Conservation (phyloP, 202 grass and related monocot species). For the Setaria viridis region DNA sequence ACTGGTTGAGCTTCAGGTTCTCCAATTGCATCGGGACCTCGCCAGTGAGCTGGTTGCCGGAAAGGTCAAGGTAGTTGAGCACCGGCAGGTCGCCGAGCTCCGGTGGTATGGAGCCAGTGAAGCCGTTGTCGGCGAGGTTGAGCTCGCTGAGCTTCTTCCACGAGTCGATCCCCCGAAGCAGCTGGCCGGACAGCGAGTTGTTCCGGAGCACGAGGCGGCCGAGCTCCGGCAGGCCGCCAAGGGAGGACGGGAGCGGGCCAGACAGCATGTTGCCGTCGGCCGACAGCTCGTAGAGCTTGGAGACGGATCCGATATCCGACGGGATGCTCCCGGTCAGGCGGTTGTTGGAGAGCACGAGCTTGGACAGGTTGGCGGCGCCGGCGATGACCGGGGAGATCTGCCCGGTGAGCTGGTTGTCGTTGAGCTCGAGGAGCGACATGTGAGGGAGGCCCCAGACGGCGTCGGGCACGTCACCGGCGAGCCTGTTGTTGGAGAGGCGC, state of each 20-base stretch:
- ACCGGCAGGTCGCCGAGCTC: slow-evolving; percentile 75
- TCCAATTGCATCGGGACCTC: slow-evolving; percentile 70
- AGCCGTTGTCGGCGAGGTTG: slow-evolving; percentile 70
- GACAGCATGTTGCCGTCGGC: slow-evolving; percentile 75
- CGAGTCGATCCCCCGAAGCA: slow-evolving; percentile 71
- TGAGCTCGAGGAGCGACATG: slow-evolving; percentile 77
- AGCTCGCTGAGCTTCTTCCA: slow-evolving; percentile 90
- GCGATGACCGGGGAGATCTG: slow-evolving; percentile 75
- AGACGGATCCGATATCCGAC: slow-evolving; percentile 69
- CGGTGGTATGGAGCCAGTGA: slow-evolving; percentile 66
- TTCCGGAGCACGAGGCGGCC: slow-evolving; percentile 70
- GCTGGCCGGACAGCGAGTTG: slow-evolving; percentile 74
- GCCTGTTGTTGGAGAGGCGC: slow-evolving; percentile 68
- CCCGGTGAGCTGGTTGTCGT: slow-evolving; percentile 65
- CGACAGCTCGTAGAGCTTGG: slow-evolving; percentile 77
- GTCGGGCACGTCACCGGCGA: slow-evolving; percentile 63
- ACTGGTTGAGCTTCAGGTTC: slow-evolving; percentile 86
- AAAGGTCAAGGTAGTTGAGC: slow-evolving; percentile 92
- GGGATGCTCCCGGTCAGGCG: slow-evolving; percentile 68
- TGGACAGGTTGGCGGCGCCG: slow-evolving; percentile 77
- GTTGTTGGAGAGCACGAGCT: slow-evolving; percentile 76
- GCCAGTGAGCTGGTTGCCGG: slow-evolving; percentile 65
- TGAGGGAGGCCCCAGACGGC: slow-evolving; percentile 86
- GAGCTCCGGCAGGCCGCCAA: slow-evolving; percentile 66
- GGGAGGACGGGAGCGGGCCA: slow-evolving; percentile 66